Conservation (phyloP, 371 early-diverging fungal genomes). For the Mortierella sp. region DNA sequence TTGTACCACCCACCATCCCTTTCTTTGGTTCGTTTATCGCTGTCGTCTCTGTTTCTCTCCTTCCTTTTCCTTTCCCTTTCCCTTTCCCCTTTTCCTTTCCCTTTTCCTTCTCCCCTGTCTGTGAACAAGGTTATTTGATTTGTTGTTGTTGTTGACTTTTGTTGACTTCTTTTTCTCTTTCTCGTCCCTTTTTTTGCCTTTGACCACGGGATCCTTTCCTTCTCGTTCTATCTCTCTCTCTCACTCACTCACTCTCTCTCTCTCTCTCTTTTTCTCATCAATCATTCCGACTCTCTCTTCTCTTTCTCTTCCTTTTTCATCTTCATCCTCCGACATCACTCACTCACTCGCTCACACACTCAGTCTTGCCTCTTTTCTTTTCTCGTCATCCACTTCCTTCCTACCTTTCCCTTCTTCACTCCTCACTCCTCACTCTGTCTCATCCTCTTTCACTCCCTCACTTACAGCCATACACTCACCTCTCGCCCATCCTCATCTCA, state of each 20-base stretch:
- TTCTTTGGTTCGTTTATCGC: no score
- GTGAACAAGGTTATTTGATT: no score
- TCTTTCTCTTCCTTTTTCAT: not conserved
- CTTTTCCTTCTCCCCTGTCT: no score
- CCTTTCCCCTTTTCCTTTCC: no score
- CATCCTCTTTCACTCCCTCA: not conserved
- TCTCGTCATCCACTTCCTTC: not conserved
- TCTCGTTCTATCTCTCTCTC: not conserved
- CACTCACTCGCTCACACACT: not conserved
- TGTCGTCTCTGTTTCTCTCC: no score
- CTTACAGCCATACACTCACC: not conserved
- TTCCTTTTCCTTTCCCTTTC: no score
- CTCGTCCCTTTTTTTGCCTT: not conserved
- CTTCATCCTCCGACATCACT: constrained; percentile 11
- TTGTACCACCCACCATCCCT: no score
- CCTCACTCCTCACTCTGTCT: not conserved
- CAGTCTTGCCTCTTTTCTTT: not conserved
- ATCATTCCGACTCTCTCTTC: constrained; percentile 6
- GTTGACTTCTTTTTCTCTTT: not conserved
- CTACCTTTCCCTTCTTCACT: not conserved
- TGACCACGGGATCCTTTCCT: constrained; percentile 8
- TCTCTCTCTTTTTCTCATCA: not conserved
- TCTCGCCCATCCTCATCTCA: not conserved
- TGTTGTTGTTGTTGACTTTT: not conserved
- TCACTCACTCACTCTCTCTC: not conserved